Base-by-base conservation (phyloP, 2,329 filamentous ascomycete genomes). In the Gaeumannomyces tritici region DNA sequence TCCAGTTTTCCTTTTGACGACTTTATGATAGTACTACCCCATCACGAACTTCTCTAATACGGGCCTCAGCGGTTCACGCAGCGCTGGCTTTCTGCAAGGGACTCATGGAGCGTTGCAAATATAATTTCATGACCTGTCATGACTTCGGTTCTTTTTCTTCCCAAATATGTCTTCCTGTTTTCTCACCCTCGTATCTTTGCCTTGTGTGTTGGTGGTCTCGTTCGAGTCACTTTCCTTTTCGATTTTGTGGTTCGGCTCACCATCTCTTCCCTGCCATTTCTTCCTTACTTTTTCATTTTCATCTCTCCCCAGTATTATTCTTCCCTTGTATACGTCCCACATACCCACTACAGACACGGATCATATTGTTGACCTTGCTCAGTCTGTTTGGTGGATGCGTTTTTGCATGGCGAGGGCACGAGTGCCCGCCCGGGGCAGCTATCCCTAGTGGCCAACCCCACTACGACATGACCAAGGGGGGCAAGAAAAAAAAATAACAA, bases 151-250 rank as follows among this genome's bases (percentile, higher is more conserved):
- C 62, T 33, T 65, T 57, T 62, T 28, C 21, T 27, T 55, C 15
- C 29, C 15, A 47, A 57, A 6, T 51, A 47, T 26, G 27, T 11
- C 6, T 57, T 47, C 64, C 63, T 51, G 64, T 65, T 63, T 65
- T 65, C 72, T 67, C 65, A 69, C 62, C 67, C 27, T 8, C 29
- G 6, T 55, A 21, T 24, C 24, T 8, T 56, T 28, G n/a, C n/a
- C n/a, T 56, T 56, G 1, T 4, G 13, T n/a, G 3, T n/a, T n/a
- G n/a, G n/a, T n/a, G n/a, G n/a, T n/a, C n/a, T n/a, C n/a, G n/a
- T 51, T 51, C 21, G 7, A 3, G 42, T 18, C 6, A 18, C 1
- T 21, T 3, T 51, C 42, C n/a, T 4, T 51, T 51, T 5, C 11
- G 9, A 7, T 3, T 51, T 47, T n/a, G n/a, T n/a, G n/a, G n/a